phyloP scores from a whole-genome alignment of 2,329 filamentous ascomycete species.

The Pseudovirgaria hyperparasitica region DNA sequence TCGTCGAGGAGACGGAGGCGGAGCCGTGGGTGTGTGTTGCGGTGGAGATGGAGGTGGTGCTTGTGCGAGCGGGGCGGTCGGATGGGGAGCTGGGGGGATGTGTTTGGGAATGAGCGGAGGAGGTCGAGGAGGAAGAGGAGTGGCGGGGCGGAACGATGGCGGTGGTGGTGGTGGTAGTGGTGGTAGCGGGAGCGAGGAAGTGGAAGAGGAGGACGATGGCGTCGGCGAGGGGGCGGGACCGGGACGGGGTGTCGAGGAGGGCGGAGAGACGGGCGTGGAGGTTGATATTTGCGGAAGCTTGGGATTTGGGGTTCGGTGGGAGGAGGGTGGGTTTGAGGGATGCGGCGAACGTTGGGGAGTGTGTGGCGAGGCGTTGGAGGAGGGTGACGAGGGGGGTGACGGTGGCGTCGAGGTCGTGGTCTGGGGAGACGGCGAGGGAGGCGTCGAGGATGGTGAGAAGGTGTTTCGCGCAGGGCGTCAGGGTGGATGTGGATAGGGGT shows the following conservation, averaged over 20 bases:
- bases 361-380: constrained; percentile 2
- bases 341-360: background rate
- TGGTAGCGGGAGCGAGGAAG: background rate
- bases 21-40: too few species aligned
- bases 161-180: too few species aligned
- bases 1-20: too few species aligned
- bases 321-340: constrained; percentile 1
- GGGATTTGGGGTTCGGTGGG: background rate
- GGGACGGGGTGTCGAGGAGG: constrained; percentile 1
- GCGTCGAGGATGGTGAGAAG: constrained; percentile 2
- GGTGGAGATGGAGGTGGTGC: too few species aligned
- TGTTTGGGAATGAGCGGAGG: too few species aligned
- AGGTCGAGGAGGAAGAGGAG: too few species aligned
- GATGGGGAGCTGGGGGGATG: too few species aligned
- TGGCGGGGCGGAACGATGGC: too few species aligned
- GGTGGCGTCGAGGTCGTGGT: constrained; percentile 1
- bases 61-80: too few species aligned
- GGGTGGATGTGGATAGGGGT: background rate
- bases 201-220: constrained; percentile 1
- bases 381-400: constrained; percentile 3
- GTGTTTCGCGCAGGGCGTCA: constrained; percentile 3
- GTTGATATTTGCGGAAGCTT: background rate
- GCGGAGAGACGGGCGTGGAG: constrained; percentile 1
- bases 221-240: constrained; percentile 1
- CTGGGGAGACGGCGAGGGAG: constrained; percentile 1